phyloP scores from a whole-genome alignment of 1,284 basidiomycete genomes.

The Ustilago trichophora region DNA sequence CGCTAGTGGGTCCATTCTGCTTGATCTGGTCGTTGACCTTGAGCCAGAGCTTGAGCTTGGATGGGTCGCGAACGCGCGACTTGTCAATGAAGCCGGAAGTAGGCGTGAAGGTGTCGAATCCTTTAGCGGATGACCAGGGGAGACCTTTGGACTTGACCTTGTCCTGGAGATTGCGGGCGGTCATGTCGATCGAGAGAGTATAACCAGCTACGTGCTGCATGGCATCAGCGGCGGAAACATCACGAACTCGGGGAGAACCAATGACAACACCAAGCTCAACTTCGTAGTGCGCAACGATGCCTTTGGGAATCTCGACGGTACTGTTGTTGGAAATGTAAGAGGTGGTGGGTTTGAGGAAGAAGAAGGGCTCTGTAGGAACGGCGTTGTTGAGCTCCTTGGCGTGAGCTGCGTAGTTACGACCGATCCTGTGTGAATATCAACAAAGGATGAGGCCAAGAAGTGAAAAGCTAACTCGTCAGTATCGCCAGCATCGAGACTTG shows the following conservation, averaged over 20 bases:
- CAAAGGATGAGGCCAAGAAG: background rate
- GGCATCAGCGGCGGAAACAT: conserved; percentile 79
- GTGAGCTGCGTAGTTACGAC: conserved; percentile 74
- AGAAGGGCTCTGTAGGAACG: conserved; percentile 92
- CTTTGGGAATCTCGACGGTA: conserved; percentile 84
- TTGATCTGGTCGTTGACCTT: conserved; percentile 85
- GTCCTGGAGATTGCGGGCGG: conserved; percentile 93
- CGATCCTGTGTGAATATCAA: conserved; percentile 55
- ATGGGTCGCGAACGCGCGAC: conserved; percentile 75
- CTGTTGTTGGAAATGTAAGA: conserved; percentile 82
- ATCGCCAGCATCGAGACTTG: background rate
- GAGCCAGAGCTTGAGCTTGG: conserved; percentile 79
- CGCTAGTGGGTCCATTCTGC: conserved; percentile 83
- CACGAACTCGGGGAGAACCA: conserved; percentile 78
- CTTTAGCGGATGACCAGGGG: conserved; percentile 92
- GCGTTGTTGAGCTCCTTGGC: conserved; percentile 91
- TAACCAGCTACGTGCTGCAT: conserved; percentile 88
- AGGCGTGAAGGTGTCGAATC: conserved; percentile 88
- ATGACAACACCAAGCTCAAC: conserved; percentile 98
- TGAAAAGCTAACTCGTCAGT: background rate
- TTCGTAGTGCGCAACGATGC: conserved; percentile 88
- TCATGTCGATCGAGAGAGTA: conserved; percentile 93
- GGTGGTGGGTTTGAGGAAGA: conserved; percentile 96
- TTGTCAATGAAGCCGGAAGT: conserved; percentile 82
- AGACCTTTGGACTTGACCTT: conserved; percentile 89